phyloP scores from a whole-genome alignment of 208 protist genomes.

The Vickermania spadyakhi region DNA sequence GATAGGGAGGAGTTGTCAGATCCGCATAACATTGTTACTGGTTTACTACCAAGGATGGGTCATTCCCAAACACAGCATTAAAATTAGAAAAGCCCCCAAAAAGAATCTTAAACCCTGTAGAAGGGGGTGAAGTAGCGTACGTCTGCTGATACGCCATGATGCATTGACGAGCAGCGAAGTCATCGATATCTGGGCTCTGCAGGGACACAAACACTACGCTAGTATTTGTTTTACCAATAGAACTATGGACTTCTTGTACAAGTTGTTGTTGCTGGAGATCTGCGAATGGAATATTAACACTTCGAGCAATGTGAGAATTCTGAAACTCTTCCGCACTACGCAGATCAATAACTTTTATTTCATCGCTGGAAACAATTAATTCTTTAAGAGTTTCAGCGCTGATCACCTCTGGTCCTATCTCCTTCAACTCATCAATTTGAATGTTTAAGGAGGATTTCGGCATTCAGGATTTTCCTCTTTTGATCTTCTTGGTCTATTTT shows the following conservation, averaged over 20 bases:
- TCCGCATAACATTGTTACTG: no score
- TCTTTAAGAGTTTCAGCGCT: slow-evolving; percentile 17
- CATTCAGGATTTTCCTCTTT: no score
- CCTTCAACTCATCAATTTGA: slow-evolving; percentile 7
- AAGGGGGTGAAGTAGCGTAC: slow-evolving; percentile 2
- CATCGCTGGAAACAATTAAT: slow-evolving; percentile 2
- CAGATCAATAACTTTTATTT: slow-evolving; percentile 23
- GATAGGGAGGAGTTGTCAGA: no score
- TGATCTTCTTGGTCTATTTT: no score
- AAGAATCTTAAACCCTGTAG: slow-evolving; percentile 16
- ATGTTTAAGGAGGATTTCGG: slow-evolving; percentile 3
- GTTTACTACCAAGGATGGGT: neutral
- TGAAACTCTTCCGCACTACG: slow-evolving; percentile 28
- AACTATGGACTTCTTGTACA: slow-evolving; percentile 20
- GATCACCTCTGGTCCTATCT: slow-evolving; percentile 10
- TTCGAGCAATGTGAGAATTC: slow-evolving; percentile 19
- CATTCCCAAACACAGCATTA: neutral
- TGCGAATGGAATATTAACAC: slow-evolving; percentile 23
- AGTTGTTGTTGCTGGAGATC: neutral
- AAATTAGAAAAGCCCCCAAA: slow-evolving; percentile 28
- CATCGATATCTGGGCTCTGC: slow-evolving; percentile 43
- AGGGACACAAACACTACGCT: slow-evolving; percentile 33
- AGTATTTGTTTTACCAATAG: neutral
- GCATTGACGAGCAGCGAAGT: slow-evolving; percentile 35
- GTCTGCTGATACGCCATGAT: slow-evolving; percentile 22